Evolutionary conservation across 2,329 filamentous ascomycete genomes (phyloP), one percentile per base, ranked within the genome.

Genomic region (Botryotinia globosa): DNA sequence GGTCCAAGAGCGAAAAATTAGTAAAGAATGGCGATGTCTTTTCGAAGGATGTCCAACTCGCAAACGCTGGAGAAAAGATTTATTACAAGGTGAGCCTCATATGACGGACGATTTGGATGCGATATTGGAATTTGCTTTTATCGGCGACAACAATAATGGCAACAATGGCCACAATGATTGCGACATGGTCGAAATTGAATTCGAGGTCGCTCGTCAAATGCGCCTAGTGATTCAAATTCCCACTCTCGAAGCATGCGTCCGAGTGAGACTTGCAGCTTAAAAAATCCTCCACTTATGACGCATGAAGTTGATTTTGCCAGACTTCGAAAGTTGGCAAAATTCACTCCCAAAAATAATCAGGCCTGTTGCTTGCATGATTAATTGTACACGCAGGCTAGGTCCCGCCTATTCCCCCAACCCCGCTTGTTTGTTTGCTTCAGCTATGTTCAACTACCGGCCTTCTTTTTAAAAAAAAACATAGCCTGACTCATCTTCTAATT

Each of bases 1-100:
- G 96, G 96, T 87, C 88, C 77, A 95, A 96, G 86, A 94, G 90
- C 72, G 89, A 95, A 82, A 89, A 92, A 85, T 88, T 99, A 73
- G 90, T 94, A 65, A 94, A 93, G 84, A 87, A 89, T 58, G 92
- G 88, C 80, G 85, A 89, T 76, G 79, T 87, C 78, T 97, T 97
- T 83, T 87, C 92, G 83, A 97, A 97, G 86, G 89, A 89, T 48
- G 94, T 99, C 74, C 85, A 88, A 70, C 86, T 98, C 48, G 85
- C 91, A 67, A 85, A 88, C 72, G 84, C 85, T 25, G 84, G 85
- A 66, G 85, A 90, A 76, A 97, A 96, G 85, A 91, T 97, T 78
- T 90, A 91, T 81, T 99, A 98, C 90, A 99, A 99, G 93, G 95
- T 97, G 85, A 76, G 87, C 79, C 5, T 14, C 48, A 12, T 20